Base-by-base conservation (phyloP, 2,329 filamentous ascomycete species). In the Colletotrichum gloeosporioides region DNA sequence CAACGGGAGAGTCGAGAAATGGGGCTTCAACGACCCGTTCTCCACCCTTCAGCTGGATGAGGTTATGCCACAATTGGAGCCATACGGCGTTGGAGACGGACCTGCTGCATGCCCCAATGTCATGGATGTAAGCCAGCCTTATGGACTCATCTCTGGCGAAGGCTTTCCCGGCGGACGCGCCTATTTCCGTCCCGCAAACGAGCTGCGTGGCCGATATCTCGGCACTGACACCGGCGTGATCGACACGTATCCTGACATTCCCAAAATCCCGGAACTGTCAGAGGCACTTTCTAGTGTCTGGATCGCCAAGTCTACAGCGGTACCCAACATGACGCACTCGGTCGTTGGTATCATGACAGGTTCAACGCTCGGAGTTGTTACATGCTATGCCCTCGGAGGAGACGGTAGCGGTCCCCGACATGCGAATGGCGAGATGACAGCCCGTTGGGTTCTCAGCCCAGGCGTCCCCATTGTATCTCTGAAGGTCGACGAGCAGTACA, bases 401-500 rank as follows among this genome's bases (percentile, higher is more conserved):
- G 89, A 90, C 66, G 82, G 86, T 7, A 86, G 91, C 29, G 91
- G 93, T 67, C 89, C 92, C 70, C 90, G 93, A 73, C 92, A 93
- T 78, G 88, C 90, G 49, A 92, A 92, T 55, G 96, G 96, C 6
- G 94, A 98, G 80, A 90, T 97, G 78, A 98, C 95, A 53, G 95
- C 95, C 39, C 94, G 94, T 79, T 99, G 96, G 96, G 93, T 95
- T 12, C 88, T 99, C 15, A 96, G 95, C 81, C 97, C 97, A 4
- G 97, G 97, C 55, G 96, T 99, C 4, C 97, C 97, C 0, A 97
- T 99, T 77, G 90, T 98, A 70, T 91, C 92, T 2, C 92, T 99
- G 76, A 92, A 92, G 61, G 91, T 98, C 8, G 97, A 99, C 80
- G 96, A 98, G 32, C 92, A 92, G 69, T 97, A 96, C 84, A 96